Percentiles rank a stretch among this genome's conserved stretches.
Conservation (phyloP, 2,329 filamentous ascomycete genomes). For the Colletotrichum abscissum region DNA sequence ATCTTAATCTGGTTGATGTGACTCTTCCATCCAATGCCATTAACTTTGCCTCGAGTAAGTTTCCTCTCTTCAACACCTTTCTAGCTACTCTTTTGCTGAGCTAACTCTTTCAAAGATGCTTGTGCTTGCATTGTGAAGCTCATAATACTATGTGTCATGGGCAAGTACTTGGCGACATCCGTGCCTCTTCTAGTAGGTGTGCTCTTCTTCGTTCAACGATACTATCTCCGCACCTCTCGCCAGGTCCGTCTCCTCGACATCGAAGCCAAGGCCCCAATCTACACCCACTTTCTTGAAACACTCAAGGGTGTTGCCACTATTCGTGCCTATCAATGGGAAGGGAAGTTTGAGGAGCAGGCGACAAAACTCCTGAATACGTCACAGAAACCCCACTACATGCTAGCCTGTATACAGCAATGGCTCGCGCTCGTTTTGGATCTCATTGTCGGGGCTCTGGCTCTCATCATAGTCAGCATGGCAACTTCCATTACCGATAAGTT, state of each 20-base stretch:
- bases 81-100: neutral
- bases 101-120: neutral
- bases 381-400: slow-evolving; percentile 64
- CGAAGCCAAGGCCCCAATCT: slow-evolving; percentile 44
- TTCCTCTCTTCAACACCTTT: too few relatives aligned
- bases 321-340: slow-evolving; percentile 49
- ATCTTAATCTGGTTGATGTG: slow-evolving; percentile 5
- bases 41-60: neutral
- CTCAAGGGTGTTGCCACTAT: slow-evolving; percentile 42
- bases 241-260: slow-evolving; percentile 46
- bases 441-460: slow-evolving; percentile 59
- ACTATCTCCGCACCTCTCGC: slow-evolving; percentile 46
- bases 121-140: slow-evolving; percentile 8
- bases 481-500: slow-evolving; percentile 37
- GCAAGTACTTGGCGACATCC: slow-evolving; percentile 40
- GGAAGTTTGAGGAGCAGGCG: slow-evolving; percentile 37
- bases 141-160: slow-evolving; percentile 7
- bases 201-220: slow-evolving; percentile 39
- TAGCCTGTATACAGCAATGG: slow-evolving; percentile 65
- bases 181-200: slow-evolving; percentile 39
- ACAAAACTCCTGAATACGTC: slow-evolving; percentile 48
- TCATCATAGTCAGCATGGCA: slow-evolving; percentile 38
- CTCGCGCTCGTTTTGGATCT: slow-evolving; percentile 62
- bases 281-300: slow-evolving; percentile 43
- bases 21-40: slow-evolving; percentile 2